These are phyloP conservation scores for Hericium erinaceus DNA, from an alignment of 768 basidiomycete genomes.

Conservation along the genomic window DNA sequence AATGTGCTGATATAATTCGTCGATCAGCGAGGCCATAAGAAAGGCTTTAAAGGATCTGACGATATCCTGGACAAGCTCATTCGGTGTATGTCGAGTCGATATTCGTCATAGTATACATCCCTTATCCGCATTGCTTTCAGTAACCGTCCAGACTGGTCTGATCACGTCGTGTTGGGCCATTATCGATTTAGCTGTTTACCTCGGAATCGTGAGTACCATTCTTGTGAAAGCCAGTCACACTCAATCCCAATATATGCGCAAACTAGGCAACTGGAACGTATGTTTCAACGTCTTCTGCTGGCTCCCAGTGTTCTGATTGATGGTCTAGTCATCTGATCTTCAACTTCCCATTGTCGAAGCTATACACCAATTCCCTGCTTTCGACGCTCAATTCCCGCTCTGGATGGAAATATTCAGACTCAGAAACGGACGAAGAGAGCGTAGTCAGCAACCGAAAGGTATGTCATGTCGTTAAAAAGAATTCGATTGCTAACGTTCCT, in stretches of 20 bases:
- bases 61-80: slow-evolving; percentile 13
- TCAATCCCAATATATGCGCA: neutral
- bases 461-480: neutral
- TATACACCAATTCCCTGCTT: neutral
- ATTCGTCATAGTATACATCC: neutral
- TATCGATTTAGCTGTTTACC: slow-evolving; percentile 18
- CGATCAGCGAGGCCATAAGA: slow-evolving; percentile 8
- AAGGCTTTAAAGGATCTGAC: slow-evolving; percentile 12
- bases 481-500: neutral
- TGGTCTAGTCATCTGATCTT: slow-evolving; percentile 7
- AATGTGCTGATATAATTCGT: neutral
- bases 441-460: neutral
- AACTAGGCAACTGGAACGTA: neutral
- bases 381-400: slow-evolving; percentile 10
- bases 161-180: slow-evolving; percentile 16
- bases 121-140: neutral
- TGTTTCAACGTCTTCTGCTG: neutral
- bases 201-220: slow-evolving; percentile 13
- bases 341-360: slow-evolving; percentile 9
- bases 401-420: slow-evolving; percentile 2
- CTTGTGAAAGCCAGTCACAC: neutral
- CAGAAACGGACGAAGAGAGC: neutral
- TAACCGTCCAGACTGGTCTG: slow-evolving; percentile 24
- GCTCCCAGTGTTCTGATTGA: too few species aligned
- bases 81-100: slow-evolving; percentile 3